Evolutionary conservation across 495 filamentous ascomycete species (phyloP), one percentile per base, ranked within the genome.

Genomic region (Aspergillus sclerotiicarbonarius): DNA sequence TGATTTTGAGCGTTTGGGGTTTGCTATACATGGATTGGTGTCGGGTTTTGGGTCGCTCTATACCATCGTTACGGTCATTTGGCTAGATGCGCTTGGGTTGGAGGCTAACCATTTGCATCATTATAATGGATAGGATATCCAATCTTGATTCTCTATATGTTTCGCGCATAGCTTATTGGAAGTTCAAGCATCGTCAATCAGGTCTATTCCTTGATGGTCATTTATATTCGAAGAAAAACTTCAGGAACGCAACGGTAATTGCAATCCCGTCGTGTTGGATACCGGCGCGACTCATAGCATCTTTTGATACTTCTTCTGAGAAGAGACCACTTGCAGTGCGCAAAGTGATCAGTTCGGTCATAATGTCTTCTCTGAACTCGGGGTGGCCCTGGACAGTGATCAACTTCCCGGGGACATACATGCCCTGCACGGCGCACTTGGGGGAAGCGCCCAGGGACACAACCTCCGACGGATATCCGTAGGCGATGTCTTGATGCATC

Each of bases 341-440:
- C 44, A 68, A 57, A 29, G 78, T 73, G 41, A 96, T 71, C 29
- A 96, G 67, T 71, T 92, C 88, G 8, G 69, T 73, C 59, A 91
- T 80, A 56, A 96, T 93, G 35, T 87, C 84, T 50, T 76, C 78
- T 3, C 79, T 90, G 66, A 94, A 96, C 71, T 98, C 93, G 7
- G 93, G 93, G 67, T 98, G 93, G 5, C 91, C 92, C 69, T 98
- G 92, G 4, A 96, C 84, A 0, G 90, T 88, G 32, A 97, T 85
- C 58, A 89, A 75, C 7, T 78, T 75, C 13, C 76, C 74, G 18
- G 85, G 82, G 8, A 78, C 63, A 67, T 94, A 87, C 84, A 96
- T 91, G 54, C 88, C 90, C 66, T 98, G 93, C 21, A 93, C 84
- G 4, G 75, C 69, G 65, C 92, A 96, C 7, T 73, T 68, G 9